phyloP scores from a whole-genome alignment of 1,284 basidiomycete genomes.

The Puccinia sorghi region DNA sequence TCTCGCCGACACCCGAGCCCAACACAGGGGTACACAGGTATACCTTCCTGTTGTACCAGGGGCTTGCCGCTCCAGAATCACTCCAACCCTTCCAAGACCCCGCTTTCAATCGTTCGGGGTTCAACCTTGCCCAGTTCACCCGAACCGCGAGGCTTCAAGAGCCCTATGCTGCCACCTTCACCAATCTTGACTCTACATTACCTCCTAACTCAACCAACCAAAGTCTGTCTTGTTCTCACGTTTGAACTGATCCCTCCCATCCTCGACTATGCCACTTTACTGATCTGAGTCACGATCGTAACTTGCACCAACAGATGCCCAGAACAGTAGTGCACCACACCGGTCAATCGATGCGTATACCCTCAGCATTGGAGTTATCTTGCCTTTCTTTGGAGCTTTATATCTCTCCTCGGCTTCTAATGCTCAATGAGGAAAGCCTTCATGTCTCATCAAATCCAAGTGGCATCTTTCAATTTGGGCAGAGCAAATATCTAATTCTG shows the following conservation, averaged over 20 bases:
- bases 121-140: conserved; percentile 19
- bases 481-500: too few species aligned
- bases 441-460: not conserved
- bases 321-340: conserved; percentile 2
- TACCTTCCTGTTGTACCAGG: conserved; percentile 16
- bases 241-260: not conserved
- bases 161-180: not conserved
- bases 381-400: not conserved
- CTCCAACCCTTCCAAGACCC: not conserved
- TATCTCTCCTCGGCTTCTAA: not conserved
- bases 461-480: not conserved
- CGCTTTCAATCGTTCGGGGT: not conserved
- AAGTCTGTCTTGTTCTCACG: not conserved
- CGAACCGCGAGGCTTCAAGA: not conserved
- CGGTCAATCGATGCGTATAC: not conserved
- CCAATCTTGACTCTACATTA: not conserved
- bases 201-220: not conserved
- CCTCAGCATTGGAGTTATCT: conserved; percentile 2
- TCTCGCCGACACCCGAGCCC: conserved; percentile 4
- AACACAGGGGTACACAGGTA: conserved; percentile 8
- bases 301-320: conserved; percentile 7
- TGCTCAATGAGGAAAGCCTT: not conserved
- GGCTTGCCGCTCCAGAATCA: not conserved
- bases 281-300: not conserved
- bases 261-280: not conserved